Evolutionary conservation across 108 stramenopile species (phyloP), one percentile per base, ranked within the genome.

Genomic region (Cyclostephanos invisitatus): DNA sequence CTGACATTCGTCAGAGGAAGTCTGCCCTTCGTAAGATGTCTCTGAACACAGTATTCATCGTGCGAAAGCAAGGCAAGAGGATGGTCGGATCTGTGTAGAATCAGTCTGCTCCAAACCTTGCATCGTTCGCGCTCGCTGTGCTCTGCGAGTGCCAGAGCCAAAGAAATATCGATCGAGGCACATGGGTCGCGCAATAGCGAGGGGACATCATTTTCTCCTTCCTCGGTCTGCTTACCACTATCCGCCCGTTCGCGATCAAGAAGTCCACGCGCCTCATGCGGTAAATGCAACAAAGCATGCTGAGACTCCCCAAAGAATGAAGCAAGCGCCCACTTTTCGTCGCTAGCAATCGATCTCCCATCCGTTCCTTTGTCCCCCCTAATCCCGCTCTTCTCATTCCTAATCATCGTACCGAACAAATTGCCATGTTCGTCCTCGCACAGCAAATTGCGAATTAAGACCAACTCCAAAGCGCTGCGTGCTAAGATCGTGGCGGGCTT

Each of bases 401-500:
- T 59, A 22, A 24, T 25, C 35, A 58, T 47, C 11, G 56, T 74
- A 15, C 63, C 77, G 46, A 87, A 84, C 60, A 80, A 81, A 25
- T 67, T 79, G 20, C 83, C 76, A 22, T 75, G 74, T 4, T 76
- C 61, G 53, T 77, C 68, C 68, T 87, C 83, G 44, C 72, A n/a
- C 46, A 84, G 48, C 24, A 68, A 56, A 29, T 64, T 27, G 20
- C 77, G 74, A 7, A 85, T 84, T 6, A 84, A 67, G 0, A 88
- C 75, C 35, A 91, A 49, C 65, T 94, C 93, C 28, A 91, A 73
- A 3, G 84, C 74, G 25, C 73, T 87, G 10, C 93, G 65, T n/a
- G 71, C 72, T 65, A 89, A 81, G 3, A 86, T 40, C 77, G 80
- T 82, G 35, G 78, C 88, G 44, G 84, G 88, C 61, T 72, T 80